These are phyloP conservation scores for Seiridium cupressi DNA, from an alignment of 2,329 filamentous ascomycete species.

Conservation along the genomic window DNA sequence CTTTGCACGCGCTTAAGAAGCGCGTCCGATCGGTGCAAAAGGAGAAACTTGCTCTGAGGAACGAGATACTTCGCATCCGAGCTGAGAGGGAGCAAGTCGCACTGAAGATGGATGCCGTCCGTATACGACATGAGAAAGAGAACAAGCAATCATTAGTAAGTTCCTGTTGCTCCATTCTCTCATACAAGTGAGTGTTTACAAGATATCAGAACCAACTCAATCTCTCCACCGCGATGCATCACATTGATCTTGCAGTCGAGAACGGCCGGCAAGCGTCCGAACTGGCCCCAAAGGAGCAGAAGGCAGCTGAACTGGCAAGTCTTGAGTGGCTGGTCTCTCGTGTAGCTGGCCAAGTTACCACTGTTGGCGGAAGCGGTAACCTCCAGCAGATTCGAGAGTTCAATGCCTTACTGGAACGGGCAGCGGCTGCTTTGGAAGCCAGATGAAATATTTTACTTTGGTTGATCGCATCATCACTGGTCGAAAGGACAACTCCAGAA, in stretches of 20 bases:
- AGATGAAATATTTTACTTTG: slow-evolving; percentile 15
- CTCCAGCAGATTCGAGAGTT: slow-evolving; percentile 59
- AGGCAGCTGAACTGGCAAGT: slow-evolving; percentile 51
- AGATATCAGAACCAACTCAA: slow-evolving; percentile 41
- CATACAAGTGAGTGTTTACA: neutral
- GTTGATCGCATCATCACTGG: neutral
- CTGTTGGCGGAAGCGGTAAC: slow-evolving; percentile 47
- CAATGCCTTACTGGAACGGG: slow-evolving; percentile 62
- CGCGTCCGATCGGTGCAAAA: slow-evolving; percentile 56
- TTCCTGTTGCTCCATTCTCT: neutral
- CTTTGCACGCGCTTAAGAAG: slow-evolving; percentile 55
- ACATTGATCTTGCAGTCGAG: slow-evolving; percentile 58
- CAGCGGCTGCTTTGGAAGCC: slow-evolving; percentile 54
- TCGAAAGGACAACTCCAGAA: too few species aligned
- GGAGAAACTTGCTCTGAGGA: slow-evolving; percentile 54
- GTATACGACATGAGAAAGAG: slow-evolving; percentile 56
- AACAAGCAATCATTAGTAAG: slow-evolving; percentile 50
- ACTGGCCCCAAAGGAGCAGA: slow-evolving; percentile 42
- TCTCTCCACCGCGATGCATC: slow-evolving; percentile 58
- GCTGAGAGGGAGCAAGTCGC: slow-evolving; percentile 61
- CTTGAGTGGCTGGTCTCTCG: slow-evolving; percentile 56
- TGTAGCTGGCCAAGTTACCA: slow-evolving; percentile 50
- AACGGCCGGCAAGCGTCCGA: slow-evolving; percentile 48
- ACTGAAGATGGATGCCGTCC: slow-evolving; percentile 61
- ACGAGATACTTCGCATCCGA: slow-evolving; percentile 59